Evolutionary conservation across 2,329 filamentous ascomycete species (phyloP).

Genomic region (Akanthomyces dipterigenus): DNA sequence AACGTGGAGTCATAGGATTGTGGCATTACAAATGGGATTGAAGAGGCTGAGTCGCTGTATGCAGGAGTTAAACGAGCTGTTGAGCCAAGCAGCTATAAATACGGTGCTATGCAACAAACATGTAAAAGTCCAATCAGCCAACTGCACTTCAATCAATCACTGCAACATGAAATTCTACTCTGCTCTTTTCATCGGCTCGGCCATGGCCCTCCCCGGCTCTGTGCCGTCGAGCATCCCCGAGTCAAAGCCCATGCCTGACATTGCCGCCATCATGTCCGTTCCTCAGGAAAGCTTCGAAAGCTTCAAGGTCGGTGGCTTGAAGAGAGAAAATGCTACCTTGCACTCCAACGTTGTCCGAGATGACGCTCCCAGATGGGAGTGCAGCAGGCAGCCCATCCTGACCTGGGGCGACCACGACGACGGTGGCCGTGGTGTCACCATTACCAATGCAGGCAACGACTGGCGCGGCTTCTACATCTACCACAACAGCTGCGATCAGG

Average conservation of each 20-base stretch:
- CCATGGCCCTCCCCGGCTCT: neutral
- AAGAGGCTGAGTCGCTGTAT: neutral
- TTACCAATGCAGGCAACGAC: conserved; percentile 7
- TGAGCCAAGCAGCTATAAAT: neutral
- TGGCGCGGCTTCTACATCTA: conserved; percentile 15
- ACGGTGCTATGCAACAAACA: neutral
- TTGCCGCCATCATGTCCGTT: conserved; percentile 4
- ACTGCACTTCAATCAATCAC: neutral
- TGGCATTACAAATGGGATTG: neutral
- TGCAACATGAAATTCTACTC: neutral
- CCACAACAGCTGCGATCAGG: conserved; percentile 22
- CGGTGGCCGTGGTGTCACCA: conserved; percentile 5
- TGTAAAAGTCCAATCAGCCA: neutral
- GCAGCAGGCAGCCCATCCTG: conserved; percentile 1
- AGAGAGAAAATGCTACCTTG: neutral
- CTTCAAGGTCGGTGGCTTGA: conserved; percentile 3
- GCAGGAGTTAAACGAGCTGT: neutral
- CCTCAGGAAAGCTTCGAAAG: conserved; percentile 3
- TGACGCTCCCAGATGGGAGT: neutral
- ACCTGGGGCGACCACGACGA: conserved; percentile 10
- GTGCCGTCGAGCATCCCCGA: neutral
- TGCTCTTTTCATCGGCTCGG: neutral
- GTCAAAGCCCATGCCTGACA: conserved; percentile 3
- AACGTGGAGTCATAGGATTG: neutral
- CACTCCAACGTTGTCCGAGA: neutral